A percentile compares a stretch with the other conserved stretches of the same genome.
These are phyloP conservation scores for Platismatia glauca DNA, from an alignment of 495 filamentous ascomycete species.

Conservation along the genomic window DNA sequence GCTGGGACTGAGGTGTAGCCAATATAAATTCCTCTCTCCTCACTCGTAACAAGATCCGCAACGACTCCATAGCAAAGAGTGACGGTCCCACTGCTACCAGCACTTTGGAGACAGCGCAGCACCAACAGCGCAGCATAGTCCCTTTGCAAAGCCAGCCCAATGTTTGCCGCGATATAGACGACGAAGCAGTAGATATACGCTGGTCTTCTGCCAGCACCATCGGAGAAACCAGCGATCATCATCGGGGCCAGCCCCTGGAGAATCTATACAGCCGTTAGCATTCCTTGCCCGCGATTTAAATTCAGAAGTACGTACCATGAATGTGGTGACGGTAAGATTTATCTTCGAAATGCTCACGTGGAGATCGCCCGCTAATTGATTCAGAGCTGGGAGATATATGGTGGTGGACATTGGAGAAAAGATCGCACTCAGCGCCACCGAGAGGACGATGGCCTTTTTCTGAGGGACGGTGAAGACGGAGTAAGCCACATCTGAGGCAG, in stretches of 20 bases:
- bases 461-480: conserved; percentile 16
- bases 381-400: conserved; percentile 43
- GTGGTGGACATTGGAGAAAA: conserved; percentile 38
- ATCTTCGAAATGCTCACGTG: conserved; percentile 34
- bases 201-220: conserved; percentile 34
- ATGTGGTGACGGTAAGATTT: conserved; percentile 45
- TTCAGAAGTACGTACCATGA: conserved; percentile 31
- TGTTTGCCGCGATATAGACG: conserved; percentile 33
- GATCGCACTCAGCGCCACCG: conserved; percentile 9
- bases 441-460: conserved; percentile 20
- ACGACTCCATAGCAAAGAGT: conserved; percentile 39
- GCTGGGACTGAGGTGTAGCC: conserved; percentile 29
- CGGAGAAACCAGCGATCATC: conserved; percentile 34
- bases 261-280: conserved; percentile 25
- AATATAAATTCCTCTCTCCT: conserved; percentile 42
- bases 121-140: conserved; percentile 33
- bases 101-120: conserved; percentile 35
- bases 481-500: conserved; percentile 12
- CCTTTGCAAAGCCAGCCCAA: conserved; percentile 35
- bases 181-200: conserved; percentile 34
- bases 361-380: conserved; percentile 34
- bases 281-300: neutral
- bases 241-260: conserved; percentile 40
- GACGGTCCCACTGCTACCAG: conserved; percentile 35
- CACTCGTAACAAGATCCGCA: conserved; percentile 37